Evolutionary conservation across 768 basidiomycete species (phyloP), one percentile per base, ranked within the genome.

Genomic region (Coprinopsis marcescibilis): DNA sequence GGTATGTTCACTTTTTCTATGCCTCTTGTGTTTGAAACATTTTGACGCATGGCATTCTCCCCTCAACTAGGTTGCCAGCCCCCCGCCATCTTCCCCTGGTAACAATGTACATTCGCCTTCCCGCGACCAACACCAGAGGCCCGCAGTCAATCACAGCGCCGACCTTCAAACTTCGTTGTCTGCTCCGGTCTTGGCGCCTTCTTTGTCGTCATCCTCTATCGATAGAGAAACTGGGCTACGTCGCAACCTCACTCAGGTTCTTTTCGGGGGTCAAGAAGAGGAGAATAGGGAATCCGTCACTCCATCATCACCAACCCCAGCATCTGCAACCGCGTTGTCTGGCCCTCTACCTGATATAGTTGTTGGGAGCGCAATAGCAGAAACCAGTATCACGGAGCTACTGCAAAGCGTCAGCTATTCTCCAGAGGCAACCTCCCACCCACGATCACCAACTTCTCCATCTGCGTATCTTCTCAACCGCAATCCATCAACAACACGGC

Each of bases 231-330:
- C 17, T 20, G 41, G 41, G n/a, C 10, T 43, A 17, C 41, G 84
- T 52, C 71, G 83, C 53, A 84, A 85, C 57, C 72, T 91, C n/a
- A 83, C 87, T 2, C 81, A 83, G 46, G 82, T 80, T 14, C 65
- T 91, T 33, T 89, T 90, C 55, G 86, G 84, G 14, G 62, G 67
- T n/a, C 65, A 63, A 21, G 69, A 68, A 19, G 63, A 71, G 13
- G 55, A 60, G 4, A 62, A 62, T 33, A 58, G 58, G 13, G 55
- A 12, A 17, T 61, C 20, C 24, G 23, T 4, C 25, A 8, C 43
- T 34, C 44, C 50, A 52, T 35, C 51, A 45, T 42, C 48, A 43
- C 42, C 15, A 33, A 21, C 37, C 25, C 29, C 48, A 11, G 36
- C 20, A 12, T 25, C 41, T n/a, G 34, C 35, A 33, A 33, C 43